A percentile compares a stretch with the other conserved stretches of the same genome.
Conservation (phyloP, 495 filamentous ascomycete genomes). For the Hypoxylon cercidicola region DNA sequence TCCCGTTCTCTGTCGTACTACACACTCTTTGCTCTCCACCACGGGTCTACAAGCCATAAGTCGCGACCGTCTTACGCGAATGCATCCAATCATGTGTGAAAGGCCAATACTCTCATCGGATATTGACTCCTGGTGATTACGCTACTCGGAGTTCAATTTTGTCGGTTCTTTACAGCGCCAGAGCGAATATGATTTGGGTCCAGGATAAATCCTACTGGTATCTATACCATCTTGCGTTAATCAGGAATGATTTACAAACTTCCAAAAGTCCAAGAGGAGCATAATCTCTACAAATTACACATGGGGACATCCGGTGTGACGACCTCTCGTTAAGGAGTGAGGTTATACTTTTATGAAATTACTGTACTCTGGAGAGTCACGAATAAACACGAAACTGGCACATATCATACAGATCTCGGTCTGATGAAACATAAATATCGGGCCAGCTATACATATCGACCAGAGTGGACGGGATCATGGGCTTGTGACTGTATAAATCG, state of each 20-base stretch:
- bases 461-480: not conserved
- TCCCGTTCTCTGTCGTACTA: not conserved
- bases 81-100: conserved; percentile 7
- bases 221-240: not conserved
- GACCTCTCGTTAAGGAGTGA: conserved; percentile 7
- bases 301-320: not conserved
- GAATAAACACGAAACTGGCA: not conserved
- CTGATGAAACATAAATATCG: not conserved
- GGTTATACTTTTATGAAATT: conserved; percentile 12
- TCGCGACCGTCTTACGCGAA: conserved; percentile 19
- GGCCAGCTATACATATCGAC: no score
- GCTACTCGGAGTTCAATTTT: conserved; percentile 1
- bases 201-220: conserved; percentile 20
- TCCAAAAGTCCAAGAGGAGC: conserved; percentile 12
- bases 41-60: conserved; percentile 14
- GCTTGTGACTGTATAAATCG: not conserved
- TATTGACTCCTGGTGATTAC: conserved; percentile 10
- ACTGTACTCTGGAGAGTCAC: conserved; percentile 6
- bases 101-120: conserved; percentile 15
- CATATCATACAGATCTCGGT: not conserved
- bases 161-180: conserved; percentile 1
- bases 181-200: conserved; percentile 15
- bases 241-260: not conserved
- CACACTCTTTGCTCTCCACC: conserved; percentile 17
- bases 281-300: no score